These are phyloP conservation scores for Hyphopichia homilentoma DNA, from an alignment of 805 yeast genomes.

Conservation along the genomic window DNA sequence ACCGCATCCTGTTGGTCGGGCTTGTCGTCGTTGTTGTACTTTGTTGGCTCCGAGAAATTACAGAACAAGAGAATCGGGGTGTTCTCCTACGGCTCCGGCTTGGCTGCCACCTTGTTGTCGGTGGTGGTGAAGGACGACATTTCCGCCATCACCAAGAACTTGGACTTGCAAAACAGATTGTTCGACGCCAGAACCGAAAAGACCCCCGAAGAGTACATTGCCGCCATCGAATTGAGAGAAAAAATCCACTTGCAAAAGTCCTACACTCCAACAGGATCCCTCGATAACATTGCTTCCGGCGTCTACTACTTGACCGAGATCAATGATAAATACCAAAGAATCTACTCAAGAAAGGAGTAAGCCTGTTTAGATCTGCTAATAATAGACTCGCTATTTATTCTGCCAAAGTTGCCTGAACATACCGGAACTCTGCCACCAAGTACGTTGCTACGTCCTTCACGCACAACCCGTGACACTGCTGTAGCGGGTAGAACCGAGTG, in stretches of 20 bases:
- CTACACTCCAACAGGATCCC: constrained; percentile 74
- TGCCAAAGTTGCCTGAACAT: constrained; percentile 2
- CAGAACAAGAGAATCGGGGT: constrained; percentile 84
- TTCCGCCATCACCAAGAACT: constrained; percentile 54
- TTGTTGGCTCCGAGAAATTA: constrained; percentile 67
- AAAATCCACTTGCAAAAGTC: constrained; percentile 78
- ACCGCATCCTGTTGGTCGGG: constrained; percentile 91
- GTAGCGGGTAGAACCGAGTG: too few species aligned
- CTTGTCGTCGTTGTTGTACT: constrained; percentile 74
- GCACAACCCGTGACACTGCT: too few species aligned
- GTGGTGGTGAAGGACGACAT: constrained; percentile 80
- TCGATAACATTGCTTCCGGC: constrained; percentile 68
- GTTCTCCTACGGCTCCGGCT: constrained; percentile 97
- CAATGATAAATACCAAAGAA: constrained; percentile 87
- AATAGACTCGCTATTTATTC: constrained; percentile 3
- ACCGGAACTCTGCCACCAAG: too few species aligned
- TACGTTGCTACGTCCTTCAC: too few species aligned
- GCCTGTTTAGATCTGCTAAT: constrained; percentile 1
- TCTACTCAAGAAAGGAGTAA: constrained; percentile 66
- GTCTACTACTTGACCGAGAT: constrained; percentile 79
- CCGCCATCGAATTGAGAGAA: constrained; percentile 82
- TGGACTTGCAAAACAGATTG: constrained; percentile 67
- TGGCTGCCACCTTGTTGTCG: constrained; percentile 87
- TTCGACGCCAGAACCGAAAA: constrained; percentile 56
- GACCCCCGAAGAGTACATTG: constrained; percentile 79